Base-by-base conservation (phyloP, 1,284 basidiomycete genomes). In the Sanguinoderma infundibulare region DNA sequence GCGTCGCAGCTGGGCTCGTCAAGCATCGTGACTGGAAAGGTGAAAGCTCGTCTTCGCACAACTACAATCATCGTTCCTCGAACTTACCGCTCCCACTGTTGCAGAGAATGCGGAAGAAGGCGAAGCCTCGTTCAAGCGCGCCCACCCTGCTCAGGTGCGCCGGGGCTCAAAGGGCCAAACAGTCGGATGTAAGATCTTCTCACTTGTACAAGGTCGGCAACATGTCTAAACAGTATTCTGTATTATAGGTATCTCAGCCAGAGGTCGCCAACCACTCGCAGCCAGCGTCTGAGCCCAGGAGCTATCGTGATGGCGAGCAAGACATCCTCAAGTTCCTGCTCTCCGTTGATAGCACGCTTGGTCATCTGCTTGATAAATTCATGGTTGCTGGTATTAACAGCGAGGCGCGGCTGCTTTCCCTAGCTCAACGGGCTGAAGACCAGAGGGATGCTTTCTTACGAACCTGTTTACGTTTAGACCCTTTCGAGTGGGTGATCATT, bases 391-490 rank as follows among this genome's bases (percentile, higher is more conserved):
- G 64, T 14, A 34, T 65, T 1, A 40, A 53, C 22, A 51, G 44
- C 30, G 49, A 39, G 32, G 47, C 53, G 1, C 59, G 56, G 12
- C n/a, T 65, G 26, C 15, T 26, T 9, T 22, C 34, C 4, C n/a
- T 62, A 8, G 53, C 56, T 1, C n/a, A 22, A n/a, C 62, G 61
- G 64, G n/a, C 49, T 4, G 17, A 3, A 2, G 35, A 40, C 2
- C 53, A 65, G 22, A 46, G 34, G 28, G 46, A 60, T 15, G 28
- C 20, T 30, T 62, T 65, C 10, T 38, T 65, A 17, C 22, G 35
- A 36, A 54, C 47, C 2, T 53, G 61, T 9, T 17, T 63, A 0
- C 40, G 24, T 28, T 20, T 61, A 32, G 38, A 53, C n/a, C 30
- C 59, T 0, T 65, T 58, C 28, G 56, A 58, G 39, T 57, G 53